These are phyloP conservation scores for Biancaea sappan DNA, from an alignment of 306 rosid species.

Conservation along the genomic window DNA sequence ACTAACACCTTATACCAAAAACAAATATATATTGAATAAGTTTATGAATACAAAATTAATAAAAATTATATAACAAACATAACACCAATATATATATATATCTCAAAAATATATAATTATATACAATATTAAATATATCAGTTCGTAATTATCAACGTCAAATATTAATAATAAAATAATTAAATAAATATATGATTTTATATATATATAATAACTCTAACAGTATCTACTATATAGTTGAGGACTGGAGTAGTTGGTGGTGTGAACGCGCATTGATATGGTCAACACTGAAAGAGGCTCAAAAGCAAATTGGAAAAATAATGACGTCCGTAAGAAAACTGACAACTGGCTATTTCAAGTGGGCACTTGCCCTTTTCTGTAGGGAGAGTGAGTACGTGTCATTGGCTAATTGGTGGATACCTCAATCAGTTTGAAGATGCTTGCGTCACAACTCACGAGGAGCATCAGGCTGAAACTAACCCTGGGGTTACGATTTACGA, in stretches of 20 bases:
- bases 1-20: too few relatives aligned
- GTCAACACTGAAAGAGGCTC: constrained; percentile 55
- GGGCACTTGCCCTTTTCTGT: constrained; percentile 38
- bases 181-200: too few relatives aligned
- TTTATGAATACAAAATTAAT: too few relatives aligned
- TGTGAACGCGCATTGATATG: constrained; percentile 39
- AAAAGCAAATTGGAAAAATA: neutral
- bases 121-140: too few relatives aligned
- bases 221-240: too few relatives aligned
- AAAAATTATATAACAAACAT: too few relatives aligned
- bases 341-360: constrained; percentile 39
- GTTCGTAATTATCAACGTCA: too few relatives aligned
- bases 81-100: too few relatives aligned
- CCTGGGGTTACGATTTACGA: constrained; percentile 16
- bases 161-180: too few relatives aligned
- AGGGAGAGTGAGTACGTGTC: constrained; percentile 15
- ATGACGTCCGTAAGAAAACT: constrained; percentile 29
- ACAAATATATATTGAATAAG: too few relatives aligned
- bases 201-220: too few relatives aligned
- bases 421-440: neutral
- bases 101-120: too few relatives aligned
- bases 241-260: constrained; percentile 32
- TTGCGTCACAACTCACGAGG: constrained; percentile 48
- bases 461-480: constrained; percentile 24
- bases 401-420: neutral